phyloP scores from a whole-genome alignment of 2,329 filamentous ascomycete genomes.

The Trichoderma oligosporum region DNA sequence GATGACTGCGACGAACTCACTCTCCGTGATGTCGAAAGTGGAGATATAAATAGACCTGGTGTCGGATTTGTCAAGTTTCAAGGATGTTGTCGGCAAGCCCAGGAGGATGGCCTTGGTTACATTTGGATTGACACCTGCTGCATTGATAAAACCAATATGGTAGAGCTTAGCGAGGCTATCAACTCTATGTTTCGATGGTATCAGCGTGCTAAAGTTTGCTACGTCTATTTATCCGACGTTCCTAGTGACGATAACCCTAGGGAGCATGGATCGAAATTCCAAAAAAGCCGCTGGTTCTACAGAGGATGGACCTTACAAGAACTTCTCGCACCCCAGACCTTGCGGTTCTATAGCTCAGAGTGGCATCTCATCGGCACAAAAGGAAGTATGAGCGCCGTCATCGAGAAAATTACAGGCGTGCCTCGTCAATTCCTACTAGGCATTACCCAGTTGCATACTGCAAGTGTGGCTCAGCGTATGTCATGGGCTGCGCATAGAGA shows the following conservation, averaged over 20 bases:
- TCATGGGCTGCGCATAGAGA: constrained; percentile 22
- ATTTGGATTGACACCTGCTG: constrained; percentile 24
- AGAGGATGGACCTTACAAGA: constrained; percentile 29
- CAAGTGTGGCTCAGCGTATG: constrained; percentile 26
- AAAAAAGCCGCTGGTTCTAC: constrained; percentile 24
- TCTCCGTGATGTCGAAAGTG: constrained; percentile 3
- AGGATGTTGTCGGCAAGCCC: constrained; percentile 19
- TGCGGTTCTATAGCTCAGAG: constrained; percentile 24
- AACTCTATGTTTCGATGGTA: constrained; percentile 25
- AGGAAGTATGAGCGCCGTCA: constrained; percentile 17
- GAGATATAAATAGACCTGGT: background rate
- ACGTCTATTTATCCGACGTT: constrained; percentile 22
- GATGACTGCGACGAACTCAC: constrained; percentile 6
- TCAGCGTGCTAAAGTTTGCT: constrained; percentile 16
- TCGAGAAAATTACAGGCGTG: constrained; percentile 32
- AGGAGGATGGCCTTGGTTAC: constrained; percentile 20
- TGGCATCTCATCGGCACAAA: constrained; percentile 21
- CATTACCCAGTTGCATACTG: background rate
- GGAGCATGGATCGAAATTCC: constrained; percentile 12
- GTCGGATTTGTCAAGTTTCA: constrained; percentile 6
- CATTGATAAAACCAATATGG: constrained; percentile 20
- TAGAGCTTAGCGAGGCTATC: constrained; percentile 23
- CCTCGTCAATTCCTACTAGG: constrained; percentile 19
- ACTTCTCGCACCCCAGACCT: constrained; percentile 24
- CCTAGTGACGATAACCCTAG: background rate